Base-by-base conservation (phyloP, 768 basidiomycete genomes). In the Lactarius evosmus region DNA sequence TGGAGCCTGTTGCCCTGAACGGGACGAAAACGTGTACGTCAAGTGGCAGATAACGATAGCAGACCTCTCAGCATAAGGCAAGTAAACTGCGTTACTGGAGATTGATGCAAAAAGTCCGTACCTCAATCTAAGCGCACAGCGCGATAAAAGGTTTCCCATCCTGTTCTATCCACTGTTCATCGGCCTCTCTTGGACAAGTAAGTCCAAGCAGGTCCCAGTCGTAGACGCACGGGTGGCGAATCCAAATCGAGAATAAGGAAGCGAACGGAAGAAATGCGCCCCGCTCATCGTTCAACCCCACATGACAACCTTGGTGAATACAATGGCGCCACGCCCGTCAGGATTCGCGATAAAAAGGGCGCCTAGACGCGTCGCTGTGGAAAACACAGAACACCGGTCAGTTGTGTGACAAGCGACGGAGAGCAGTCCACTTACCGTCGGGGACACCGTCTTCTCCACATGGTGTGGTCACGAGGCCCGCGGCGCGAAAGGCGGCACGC, bases 301-400 rank as follows among this genome's bases (percentile, higher is more conserved):
- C 50, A 69, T 60, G 44, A 65, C 64, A 60, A 69, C 64, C 41
- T 69, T 69, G 44, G 61, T 69, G 44, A 69, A 66, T 30, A 66
- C 65, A n/a, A 69, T 30, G 8, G 33, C 65, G 33, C 65, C 67
- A 34, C 27, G 57, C 3, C 61, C 67, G 34, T 69, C 55, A 25
- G 63, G 51, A 34, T 69, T 69, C 32, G 69, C 61, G 38, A 69
- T 62, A 40, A 69, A 69, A 7, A 69, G 62, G 7, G 69, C 65
- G n/a, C 69, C 69, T 19, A 66, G 41, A 17, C 65, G 65, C 30
- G 54, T 62, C 36, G 68, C 67, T 68, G 38, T 53, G 22, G 41
- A 57, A 56, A 19, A 51, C 19, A 29, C 16, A 29, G 44, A 61
- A 51, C 22, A 60, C 36, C 53, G 14, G 32, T 59, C 57, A 57